A percentile compares a stretch with the other conserved stretches of the same genome.
These are phyloP conservation scores for Saturnispora serradocipensis DNA, from an alignment of 805 yeast species.

Conservation along the genomic window DNA sequence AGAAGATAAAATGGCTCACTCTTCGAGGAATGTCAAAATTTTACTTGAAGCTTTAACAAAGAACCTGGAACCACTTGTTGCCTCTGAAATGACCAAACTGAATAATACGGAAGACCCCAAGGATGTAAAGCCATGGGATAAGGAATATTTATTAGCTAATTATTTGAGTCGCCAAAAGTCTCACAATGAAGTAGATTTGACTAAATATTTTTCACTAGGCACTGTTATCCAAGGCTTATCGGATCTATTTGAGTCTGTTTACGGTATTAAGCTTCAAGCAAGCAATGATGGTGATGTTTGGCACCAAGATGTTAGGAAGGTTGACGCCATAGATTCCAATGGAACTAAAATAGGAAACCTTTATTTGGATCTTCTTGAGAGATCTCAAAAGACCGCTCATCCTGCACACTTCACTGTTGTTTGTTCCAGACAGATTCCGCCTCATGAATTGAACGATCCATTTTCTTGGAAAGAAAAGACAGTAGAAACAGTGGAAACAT, in stretches of 20 bases:
- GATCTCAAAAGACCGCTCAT: slow-evolving; percentile 64
- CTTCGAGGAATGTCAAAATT: slow-evolving; percentile 62
- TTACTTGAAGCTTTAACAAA: slow-evolving; percentile 55
- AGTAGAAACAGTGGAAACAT: slow-evolving; percentile 21
- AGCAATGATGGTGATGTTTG: slow-evolving; percentile 74
- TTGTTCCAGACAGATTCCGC: slow-evolving; percentile 75
- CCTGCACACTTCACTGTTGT: slow-evolving; percentile 96
- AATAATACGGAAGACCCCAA: slow-evolving; percentile 31
- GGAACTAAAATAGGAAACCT: slow-evolving; percentile 68
- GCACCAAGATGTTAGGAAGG: slow-evolving; percentile 75
- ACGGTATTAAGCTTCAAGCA: slow-evolving; percentile 71
- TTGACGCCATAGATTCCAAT: slow-evolving; percentile 60
- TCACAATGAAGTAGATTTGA: slow-evolving; percentile 37
- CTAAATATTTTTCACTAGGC: slow-evolving; percentile 74
- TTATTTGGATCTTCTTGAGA: slow-evolving; percentile 79
- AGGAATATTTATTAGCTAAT: slow-evolving; percentile 47
- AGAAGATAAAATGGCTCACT: slow-evolving; percentile 82
- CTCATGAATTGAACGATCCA: slow-evolving; percentile 37
- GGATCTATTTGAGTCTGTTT: slow-evolving; percentile 55
- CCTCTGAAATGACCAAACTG: slow-evolving; percentile 42
- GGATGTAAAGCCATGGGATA: slow-evolving; percentile 80
- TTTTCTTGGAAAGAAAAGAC: slow-evolving; percentile 28
- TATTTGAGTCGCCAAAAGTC: slow-evolving; percentile 28
- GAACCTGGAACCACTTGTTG: slow-evolving; percentile 44
- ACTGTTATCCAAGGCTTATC: slow-evolving; percentile 79